Evolutionary conservation across 352 stramenopile genomes (phyloP), one percentile per base, ranked within the genome.

Genomic region (Phytophthora pistaciae): DNA sequence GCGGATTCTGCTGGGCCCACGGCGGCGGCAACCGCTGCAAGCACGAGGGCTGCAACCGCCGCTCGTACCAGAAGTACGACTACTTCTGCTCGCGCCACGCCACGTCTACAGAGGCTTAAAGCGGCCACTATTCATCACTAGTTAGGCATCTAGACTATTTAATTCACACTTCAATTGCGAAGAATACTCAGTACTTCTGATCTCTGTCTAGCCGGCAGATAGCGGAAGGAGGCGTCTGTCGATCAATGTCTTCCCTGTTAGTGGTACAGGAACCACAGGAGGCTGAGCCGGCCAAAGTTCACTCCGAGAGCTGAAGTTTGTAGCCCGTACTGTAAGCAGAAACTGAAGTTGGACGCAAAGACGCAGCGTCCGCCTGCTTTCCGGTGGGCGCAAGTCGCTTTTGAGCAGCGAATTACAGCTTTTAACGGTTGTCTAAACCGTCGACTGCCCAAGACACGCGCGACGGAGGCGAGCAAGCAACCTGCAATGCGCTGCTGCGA

Each of bases 61-160:
- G 79, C 29, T 89, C 83, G 56, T 91, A 91, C 74, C 81, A 87
- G 58, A 91, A 90, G 74, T 85, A 84, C 66, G 68, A 79, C 74
- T 90, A 91, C 74, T 88, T 77, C 60, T 91, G 83, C 72, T 84
- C 72, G 77, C 79, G 77, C 4, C 83, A 91, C 64, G 60, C 46
- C 33, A 64, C 27, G 31, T 56, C 52, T 48, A 64, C 36, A 33
- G 50, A 25, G 21, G 54, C 46, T 31, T 71, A 66, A 77, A 42
- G 36, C 14, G 13, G 36, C 36, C 27, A 33, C 16, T 25, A 40
- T 11, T 16, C 29, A 44, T 44, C 50, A 27, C 7, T 68, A 68
- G 42, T 44, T 44, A 18, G 5, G 23, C 16, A n/a, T 64, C 52
- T 8, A 57, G 1, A 53, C 27, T 66, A 66, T 71, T 66, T 66